Conservation (phyloP, 805 yeast species). For the Nakazawaea ernobii region DNA sequence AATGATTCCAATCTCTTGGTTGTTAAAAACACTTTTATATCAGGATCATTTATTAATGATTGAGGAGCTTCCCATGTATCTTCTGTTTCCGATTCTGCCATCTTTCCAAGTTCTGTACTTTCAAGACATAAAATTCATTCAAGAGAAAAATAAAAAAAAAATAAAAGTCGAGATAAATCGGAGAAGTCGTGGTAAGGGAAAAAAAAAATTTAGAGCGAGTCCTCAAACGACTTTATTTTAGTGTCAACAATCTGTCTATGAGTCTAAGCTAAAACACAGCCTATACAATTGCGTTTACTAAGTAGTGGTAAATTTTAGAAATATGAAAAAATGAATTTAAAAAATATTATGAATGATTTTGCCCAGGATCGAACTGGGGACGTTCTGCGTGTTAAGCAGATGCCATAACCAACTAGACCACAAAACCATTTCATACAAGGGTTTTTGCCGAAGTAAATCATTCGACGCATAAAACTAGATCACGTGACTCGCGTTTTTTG, state of each 20-base stretch:
- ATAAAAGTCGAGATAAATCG: too few relatives aligned
- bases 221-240: too few relatives aligned
- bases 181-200: too few relatives aligned
- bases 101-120: neutral
- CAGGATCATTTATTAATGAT: neutral
- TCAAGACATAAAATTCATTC: too few relatives aligned
- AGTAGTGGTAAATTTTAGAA: neutral
- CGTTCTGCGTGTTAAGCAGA: constrained; percentile 99
- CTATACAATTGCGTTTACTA: too few relatives aligned
- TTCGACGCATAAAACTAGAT: too few relatives aligned
- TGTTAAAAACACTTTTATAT: constrained; percentile 21
- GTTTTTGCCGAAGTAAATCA: neutral
- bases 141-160: too few relatives aligned
- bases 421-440: constrained; percentile 51
- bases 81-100: neutral
- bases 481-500: too few relatives aligned
- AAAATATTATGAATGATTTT: constrained; percentile 59
- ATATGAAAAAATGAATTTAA: constrained; percentile 7
- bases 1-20: constrained; percentile 14
- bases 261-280: too few relatives aligned
- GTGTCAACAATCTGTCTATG: too few relatives aligned
- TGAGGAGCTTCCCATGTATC: neutral
- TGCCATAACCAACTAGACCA: constrained; percentile 99
- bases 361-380: constrained; percentile 99
- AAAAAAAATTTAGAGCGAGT: too few relatives aligned